These are phyloP conservation scores for Cutaneotrichosporon cutaneum DNA, from an alignment of 1,284 basidiomycete genomes.

Conservation along the genomic window DNA sequence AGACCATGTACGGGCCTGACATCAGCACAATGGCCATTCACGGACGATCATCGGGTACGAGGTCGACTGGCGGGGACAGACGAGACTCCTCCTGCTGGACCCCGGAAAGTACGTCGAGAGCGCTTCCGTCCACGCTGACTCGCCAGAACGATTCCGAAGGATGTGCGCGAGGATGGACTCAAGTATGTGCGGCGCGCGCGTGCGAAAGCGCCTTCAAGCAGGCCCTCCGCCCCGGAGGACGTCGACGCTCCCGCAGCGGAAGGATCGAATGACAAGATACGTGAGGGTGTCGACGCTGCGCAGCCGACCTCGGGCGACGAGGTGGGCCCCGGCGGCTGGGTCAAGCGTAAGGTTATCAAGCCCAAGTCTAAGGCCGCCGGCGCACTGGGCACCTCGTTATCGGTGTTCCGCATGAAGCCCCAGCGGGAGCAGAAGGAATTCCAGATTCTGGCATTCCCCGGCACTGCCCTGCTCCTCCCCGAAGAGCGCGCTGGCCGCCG, in stretches of 20 bases:
- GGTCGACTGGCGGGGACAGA: slow-evolving; percentile 59
- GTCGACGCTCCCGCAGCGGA: not conserved
- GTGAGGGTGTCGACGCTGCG: slow-evolving; percentile 17
- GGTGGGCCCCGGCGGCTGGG: slow-evolving; percentile 43
- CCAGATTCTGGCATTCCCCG: slow-evolving; percentile 42
- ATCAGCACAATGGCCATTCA: slow-evolving; percentile 75
- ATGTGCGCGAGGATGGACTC: slow-evolving; percentile 46
- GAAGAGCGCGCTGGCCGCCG: slow-evolving; percentile 10
- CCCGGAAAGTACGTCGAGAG: slow-evolving; percentile 63
- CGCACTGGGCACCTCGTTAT: slow-evolving; percentile 47
- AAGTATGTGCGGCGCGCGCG: slow-evolving; percentile 30
- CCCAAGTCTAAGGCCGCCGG: slow-evolving; percentile 16
- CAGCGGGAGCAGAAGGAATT: slow-evolving; percentile 44
- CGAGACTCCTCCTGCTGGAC: slow-evolving; percentile 72
- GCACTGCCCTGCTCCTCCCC: not conserved
- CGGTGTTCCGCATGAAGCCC: slow-evolving; percentile 58
- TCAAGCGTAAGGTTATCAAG: slow-evolving; percentile 42
- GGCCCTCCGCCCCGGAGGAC: slow-evolving; percentile 3
- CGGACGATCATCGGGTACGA: slow-evolving; percentile 81
- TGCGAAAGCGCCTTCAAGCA: not conserved
- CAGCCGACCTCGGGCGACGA: slow-evolving; percentile 40
- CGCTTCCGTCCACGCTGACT: slow-evolving; percentile 14
- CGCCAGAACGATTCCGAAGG: slow-evolving; percentile 36
- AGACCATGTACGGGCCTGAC: slow-evolving; percentile 9
- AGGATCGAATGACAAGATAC: not conserved